These are phyloP conservation scores for Ensete ventricosum DNA, from an alignment of 176 grass and related monocot genomes.

Conservation along the genomic window DNA sequence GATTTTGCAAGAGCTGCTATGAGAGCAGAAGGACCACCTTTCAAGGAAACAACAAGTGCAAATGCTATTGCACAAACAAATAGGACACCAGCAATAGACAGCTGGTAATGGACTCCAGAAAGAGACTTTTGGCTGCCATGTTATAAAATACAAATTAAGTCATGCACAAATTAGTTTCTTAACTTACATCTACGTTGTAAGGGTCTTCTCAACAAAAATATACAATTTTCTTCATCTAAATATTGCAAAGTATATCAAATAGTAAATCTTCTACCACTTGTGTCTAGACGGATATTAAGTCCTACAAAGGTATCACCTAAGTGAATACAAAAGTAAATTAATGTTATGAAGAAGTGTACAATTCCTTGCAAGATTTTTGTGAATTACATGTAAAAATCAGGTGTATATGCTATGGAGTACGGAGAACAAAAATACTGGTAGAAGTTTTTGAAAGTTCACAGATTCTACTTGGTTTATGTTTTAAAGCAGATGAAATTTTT, in stretches of 20 bases:
- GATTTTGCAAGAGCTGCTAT: slow-evolving; percentile 67
- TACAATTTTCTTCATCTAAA: too few relatives aligned
- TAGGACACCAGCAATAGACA: slow-evolving; percentile 49
- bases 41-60: slow-evolving; percentile 53
- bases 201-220: background rate
- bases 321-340: background rate
- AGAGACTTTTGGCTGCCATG: slow-evolving; percentile 49
- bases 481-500: background rate
- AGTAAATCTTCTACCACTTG: background rate
- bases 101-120: slow-evolving; percentile 33
- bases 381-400: background rate
- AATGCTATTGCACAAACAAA: slow-evolving; percentile 41
- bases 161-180: background rate
- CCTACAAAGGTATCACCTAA: background rate
- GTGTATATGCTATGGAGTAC: background rate
- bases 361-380: background rate
- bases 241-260: background rate
- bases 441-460: background rate
- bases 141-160: slow-evolving; percentile 5
- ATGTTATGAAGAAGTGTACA: background rate
- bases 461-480: background rate
- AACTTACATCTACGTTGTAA: background rate
- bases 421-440: background rate
- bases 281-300: background rate
- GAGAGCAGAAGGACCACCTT: slow-evolving; percentile 61